Percentiles rank a stretch among this genome's conserved stretches.
These are phyloP conservation scores for Coleophoma crateriformis DNA, from an alignment of 2,329 filamentous ascomycete genomes.

Conservation along the genomic window DNA sequence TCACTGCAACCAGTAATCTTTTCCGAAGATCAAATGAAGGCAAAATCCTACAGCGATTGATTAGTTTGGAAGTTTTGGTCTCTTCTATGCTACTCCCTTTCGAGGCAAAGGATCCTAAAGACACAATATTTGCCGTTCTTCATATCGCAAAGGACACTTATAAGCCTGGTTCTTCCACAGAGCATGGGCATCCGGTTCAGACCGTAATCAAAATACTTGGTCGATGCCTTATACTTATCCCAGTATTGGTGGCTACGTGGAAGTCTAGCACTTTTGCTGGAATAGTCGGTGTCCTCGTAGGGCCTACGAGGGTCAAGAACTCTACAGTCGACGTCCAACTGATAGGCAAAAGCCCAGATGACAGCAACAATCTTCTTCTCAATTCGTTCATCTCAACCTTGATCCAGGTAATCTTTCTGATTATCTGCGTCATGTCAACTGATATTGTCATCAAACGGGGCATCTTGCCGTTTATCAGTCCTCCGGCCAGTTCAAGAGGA, in stretches of 20 bases:
- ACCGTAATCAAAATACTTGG: not conserved
- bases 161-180: not conserved
- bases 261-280: not conserved
- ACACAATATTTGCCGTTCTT: conserved; percentile 14
- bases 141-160: conserved; percentile 12
- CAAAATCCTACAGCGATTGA: conserved; percentile 7
- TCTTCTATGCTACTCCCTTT: conserved; percentile 13
- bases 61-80: conserved; percentile 11
- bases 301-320: too few relatives aligned
- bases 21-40: conserved; percentile 11
- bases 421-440: not conserved
- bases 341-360: too few relatives aligned
- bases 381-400: not conserved
- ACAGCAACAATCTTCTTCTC: too few relatives aligned
- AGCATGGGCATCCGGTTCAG: not conserved
- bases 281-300: not conserved
- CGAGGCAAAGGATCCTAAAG: conserved; percentile 11
- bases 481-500: too few relatives aligned
- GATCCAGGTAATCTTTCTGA: not conserved
- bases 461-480: not conserved
- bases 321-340: not conserved
- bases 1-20: conserved; percentile 8
- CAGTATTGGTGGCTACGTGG: not conserved
- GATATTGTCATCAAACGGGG: not conserved
- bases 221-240: not conserved